Evolutionary conservation across 2,329 filamentous ascomycete genomes (phyloP).

Genomic region (Aspergillus alliaceus): DNA sequence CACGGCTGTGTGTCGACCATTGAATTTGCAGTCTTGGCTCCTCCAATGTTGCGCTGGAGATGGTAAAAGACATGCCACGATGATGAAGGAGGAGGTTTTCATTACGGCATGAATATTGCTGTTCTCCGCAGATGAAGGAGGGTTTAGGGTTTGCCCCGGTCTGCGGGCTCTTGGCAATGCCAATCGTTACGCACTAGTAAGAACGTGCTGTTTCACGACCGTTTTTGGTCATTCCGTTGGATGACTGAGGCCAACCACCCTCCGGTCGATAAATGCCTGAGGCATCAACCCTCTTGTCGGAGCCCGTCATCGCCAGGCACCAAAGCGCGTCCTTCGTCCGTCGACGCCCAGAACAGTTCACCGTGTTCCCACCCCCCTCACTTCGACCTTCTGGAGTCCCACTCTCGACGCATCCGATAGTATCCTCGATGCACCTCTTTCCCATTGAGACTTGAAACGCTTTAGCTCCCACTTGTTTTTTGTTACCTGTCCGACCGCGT

Average conservation of each 20-base stretch:
- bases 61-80: not conserved
- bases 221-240: not conserved
- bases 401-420: not conserved
- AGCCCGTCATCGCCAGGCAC: constrained; percentile 16
- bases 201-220: not conserved
- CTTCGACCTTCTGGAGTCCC: constrained; percentile 1
- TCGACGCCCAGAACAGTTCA: constrained; percentile 11
- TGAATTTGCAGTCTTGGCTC: constrained; percentile 7
- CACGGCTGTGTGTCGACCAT: not conserved
- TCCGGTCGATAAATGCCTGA: constrained; percentile 5
- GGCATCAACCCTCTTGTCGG: not conserved
- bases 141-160: constrained; percentile 6
- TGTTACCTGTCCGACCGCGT: not conserved
- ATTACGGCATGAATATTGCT: constrained; percentile 22
- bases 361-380: constrained; percentile 9
- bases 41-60: constrained; percentile 8
- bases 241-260: not conserved
- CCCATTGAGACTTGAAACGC: constrained; percentile 5
- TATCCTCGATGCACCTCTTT: not conserved
- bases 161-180: not conserved
- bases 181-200: not conserved
- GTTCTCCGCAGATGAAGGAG: constrained; percentile 12
- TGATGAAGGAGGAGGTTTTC: constrained; percentile 18
- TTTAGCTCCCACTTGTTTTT: not conserved
- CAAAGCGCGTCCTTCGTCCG: constrained; percentile 19